Evolutionary conservation across 2,329 filamentous ascomycete genomes (phyloP).

Genomic region (Helicocarpus griseus): DNA sequence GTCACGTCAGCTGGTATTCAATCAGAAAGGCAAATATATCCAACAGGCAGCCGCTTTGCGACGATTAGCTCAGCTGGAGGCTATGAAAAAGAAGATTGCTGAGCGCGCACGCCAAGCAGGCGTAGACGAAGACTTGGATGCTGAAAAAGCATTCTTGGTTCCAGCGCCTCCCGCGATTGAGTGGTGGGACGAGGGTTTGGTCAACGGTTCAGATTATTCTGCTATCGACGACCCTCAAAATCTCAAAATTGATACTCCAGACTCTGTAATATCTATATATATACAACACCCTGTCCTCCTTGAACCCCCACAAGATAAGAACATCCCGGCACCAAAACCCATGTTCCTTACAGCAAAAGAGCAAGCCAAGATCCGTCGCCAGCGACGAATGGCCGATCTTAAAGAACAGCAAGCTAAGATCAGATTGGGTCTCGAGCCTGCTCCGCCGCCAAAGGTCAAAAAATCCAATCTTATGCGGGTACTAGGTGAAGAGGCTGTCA

Average conservation of each 20-base stretch:
- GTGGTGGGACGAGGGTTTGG: constrained; percentile 93
- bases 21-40: constrained; percentile 95
- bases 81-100: constrained; percentile 89
- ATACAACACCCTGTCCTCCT: constrained; percentile 88
- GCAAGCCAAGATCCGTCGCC: constrained; percentile 79
- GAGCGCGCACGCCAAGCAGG: constrained; percentile 80
- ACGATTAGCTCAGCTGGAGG: constrained; percentile 78
- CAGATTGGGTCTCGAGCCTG: constrained; percentile 75
- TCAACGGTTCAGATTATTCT: constrained; percentile 66
- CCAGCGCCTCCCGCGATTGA: constrained; percentile 79
- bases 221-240: constrained; percentile 54
- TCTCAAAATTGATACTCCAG: constrained; percentile 65
- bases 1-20: constrained; percentile 74
- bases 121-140: constrained; percentile 80
- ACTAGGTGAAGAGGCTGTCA: constrained; percentile 81
- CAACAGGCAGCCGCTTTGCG: constrained; percentile 84
- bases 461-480: constrained; percentile 97
- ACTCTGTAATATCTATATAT: constrained; percentile 81
- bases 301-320: constrained; percentile 83
- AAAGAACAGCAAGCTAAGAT: constrained; percentile 98
- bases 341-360: constrained; percentile 90
- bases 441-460: constrained; percentile 91
- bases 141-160: constrained; percentile 81
- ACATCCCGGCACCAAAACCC: constrained; percentile 67
- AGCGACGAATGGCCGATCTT: constrained; percentile 81